A percentile compares a stretch with the other conserved stretches of the same genome.
phyloP scores from a whole-genome alignment of 495 filamentous ascomycete species.

The Daldinia bambusicola region DNA sequence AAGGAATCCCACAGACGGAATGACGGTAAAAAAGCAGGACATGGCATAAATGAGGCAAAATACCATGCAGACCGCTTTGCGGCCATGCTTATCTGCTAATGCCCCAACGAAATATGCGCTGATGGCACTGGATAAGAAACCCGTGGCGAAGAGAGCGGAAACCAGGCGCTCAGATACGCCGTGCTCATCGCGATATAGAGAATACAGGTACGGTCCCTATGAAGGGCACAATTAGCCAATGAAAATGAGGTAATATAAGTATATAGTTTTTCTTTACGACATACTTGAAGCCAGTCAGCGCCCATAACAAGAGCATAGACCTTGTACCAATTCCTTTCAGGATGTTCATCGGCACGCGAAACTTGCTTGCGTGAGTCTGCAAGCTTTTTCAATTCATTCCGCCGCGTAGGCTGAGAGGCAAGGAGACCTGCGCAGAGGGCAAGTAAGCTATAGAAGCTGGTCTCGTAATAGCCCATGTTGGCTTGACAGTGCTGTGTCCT shows the following conservation, averaged over 20 bases:
- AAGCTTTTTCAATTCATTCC: constrained; percentile 32
- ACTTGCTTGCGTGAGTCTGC: constrained; percentile 19
- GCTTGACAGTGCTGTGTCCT: constrained; percentile 10
- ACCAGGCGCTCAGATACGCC: constrained; percentile 56
- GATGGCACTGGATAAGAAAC: constrained; percentile 62
- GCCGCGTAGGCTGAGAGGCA: constrained; percentile 41
- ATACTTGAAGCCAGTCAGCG: constrained; percentile 67
- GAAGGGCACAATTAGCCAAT: constrained; percentile 12
- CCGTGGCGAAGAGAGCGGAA: constrained; percentile 61
- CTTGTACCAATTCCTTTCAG: constrained; percentile 44
- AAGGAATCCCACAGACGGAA: constrained; percentile 52
- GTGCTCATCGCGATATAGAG: constrained; percentile 64
- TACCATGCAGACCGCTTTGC: constrained; percentile 57
- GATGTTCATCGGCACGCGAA: constrained; percentile 33
- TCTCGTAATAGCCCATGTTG: constrained; percentile 44
- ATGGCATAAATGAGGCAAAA: constrained; percentile 62
- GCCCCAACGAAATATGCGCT: constrained; percentile 60
- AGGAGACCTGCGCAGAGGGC: constrained; percentile 38
- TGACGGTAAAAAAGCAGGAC: constrained; percentile 61
- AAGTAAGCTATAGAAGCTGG: constrained; percentile 40
- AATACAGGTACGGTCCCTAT: constrained; percentile 64
- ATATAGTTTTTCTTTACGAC: constrained; percentile 1
- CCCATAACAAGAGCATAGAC: constrained; percentile 62
- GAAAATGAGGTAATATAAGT: neutral
- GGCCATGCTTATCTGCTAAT: constrained; percentile 62